phyloP scores from a whole-genome alignment of 2,329 filamentous ascomycete species.

The Ophiostoma ips region DNA sequence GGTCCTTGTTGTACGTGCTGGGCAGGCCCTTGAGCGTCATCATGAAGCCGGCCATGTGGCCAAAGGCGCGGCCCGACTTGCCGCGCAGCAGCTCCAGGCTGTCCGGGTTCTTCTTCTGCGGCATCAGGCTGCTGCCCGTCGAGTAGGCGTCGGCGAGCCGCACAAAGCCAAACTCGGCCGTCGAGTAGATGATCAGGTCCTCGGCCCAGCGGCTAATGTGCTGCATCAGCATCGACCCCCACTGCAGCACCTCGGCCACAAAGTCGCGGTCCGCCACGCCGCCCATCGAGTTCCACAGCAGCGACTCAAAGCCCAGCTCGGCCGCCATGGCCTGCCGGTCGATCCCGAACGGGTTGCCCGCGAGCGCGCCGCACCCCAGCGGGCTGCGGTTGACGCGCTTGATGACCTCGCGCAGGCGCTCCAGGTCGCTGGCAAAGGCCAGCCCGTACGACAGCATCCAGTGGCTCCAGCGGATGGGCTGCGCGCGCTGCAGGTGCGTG shows the following conservation, averaged over 20 bases:
- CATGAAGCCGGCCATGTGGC: constrained; percentile 69
- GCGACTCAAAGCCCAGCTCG: constrained; percentile 65
- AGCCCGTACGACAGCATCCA: constrained; percentile 66
- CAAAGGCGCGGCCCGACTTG: constrained; percentile 63
- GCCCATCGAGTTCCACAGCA: constrained; percentile 66
- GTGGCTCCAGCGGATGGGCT: constrained; percentile 69
- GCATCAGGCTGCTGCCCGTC: constrained; percentile 64
- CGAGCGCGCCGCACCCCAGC: constrained; percentile 62
- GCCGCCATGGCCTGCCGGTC: constrained; percentile 65
- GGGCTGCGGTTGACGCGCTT: constrained; percentile 60
- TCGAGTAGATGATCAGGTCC: constrained; percentile 73
- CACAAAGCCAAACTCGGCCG: constrained; percentile 63
- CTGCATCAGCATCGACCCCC: constrained; percentile 63
- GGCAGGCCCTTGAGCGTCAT: constrained; percentile 59
- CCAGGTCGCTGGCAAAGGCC: constrained; percentile 58
- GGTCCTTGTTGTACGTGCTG: constrained; percentile 78
- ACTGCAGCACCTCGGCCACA: constrained; percentile 67
- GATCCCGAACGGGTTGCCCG: constrained; percentile 70
- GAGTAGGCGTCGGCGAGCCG: constrained; percentile 66
- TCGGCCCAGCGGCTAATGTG: constrained; percentile 73
- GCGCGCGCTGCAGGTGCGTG: constrained; percentile 71
- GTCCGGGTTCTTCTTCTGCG: constrained; percentile 74
- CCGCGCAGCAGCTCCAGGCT: constrained; percentile 58
- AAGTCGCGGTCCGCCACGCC: constrained; percentile 70
- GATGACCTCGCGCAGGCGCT: constrained; percentile 60